These are phyloP conservation scores for Talaromyces liani DNA, from an alignment of 495 filamentous ascomycete genomes.

Conservation along the genomic window DNA sequence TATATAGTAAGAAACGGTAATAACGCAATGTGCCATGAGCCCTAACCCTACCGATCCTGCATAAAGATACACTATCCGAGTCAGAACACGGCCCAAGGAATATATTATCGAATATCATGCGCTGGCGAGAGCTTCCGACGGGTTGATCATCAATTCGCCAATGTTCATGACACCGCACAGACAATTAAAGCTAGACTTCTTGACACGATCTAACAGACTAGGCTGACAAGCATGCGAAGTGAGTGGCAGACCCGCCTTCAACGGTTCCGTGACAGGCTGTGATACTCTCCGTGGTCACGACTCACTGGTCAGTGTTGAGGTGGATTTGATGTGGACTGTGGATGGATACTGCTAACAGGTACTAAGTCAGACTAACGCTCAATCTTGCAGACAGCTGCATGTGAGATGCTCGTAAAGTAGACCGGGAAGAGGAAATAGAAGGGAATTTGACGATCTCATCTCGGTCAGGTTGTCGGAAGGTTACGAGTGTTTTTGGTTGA, in stretches of 20 bases:
- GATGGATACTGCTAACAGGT: background rate
- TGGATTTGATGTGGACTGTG: no score
- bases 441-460: no score
- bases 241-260: background rate
- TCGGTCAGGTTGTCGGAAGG: no score
- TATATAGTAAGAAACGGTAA: background rate
- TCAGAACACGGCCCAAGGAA: background rate
- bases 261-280: background rate
- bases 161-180: background rate
- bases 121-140: background rate
- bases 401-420: background rate
- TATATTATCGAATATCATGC: background rate
- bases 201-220: background rate
- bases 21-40: background rate
- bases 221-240: background rate
- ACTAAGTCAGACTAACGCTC: background rate
- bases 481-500: no score
- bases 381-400: background rate
- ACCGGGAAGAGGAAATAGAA: background rate
- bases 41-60: background rate
- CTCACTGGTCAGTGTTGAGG: no score
- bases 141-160: background rate
- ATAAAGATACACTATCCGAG: background rate
- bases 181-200: background rate
- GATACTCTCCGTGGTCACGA: background rate